These are phyloP conservation scores for Botrytis pseudocinerea DNA, from an alignment of 2,329 filamentous ascomycete genomes.

Conservation along the genomic window DNA sequence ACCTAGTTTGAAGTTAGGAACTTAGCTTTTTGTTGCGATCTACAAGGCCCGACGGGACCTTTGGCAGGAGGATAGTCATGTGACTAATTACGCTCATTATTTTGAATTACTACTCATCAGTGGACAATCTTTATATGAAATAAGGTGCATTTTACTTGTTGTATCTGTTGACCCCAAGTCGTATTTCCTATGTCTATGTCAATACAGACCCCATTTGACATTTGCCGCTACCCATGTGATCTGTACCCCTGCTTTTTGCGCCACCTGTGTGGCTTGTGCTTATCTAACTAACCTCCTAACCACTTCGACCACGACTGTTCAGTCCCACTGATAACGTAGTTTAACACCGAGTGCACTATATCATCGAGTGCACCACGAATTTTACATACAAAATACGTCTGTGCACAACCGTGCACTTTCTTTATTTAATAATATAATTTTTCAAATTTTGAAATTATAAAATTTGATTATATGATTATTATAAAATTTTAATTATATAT, in stretches of 20 bases:
- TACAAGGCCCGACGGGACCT: background rate
- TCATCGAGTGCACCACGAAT: too few species aligned
- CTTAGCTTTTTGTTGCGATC: background rate
- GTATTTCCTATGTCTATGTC: background rate
- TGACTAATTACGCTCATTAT: constrained; percentile 22
- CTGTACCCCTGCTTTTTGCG: background rate
- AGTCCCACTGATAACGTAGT: background rate
- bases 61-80: background rate
- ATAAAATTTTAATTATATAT: too few species aligned
- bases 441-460: too few species aligned
- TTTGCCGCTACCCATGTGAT: background rate
- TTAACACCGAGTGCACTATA: too few species aligned
- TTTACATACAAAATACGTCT: too few species aligned
- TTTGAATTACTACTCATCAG: background rate
- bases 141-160: background rate
- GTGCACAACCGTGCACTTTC: too few species aligned
- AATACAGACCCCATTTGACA: background rate
- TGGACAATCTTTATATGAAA: background rate
- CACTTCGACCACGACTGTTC: background rate
- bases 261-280: background rate
- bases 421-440: too few species aligned
- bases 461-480: too few species aligned
- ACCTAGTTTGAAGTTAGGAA: background rate
- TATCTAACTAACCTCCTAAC: background rate
- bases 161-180: background rate